A percentile compares a stretch with the other conserved stretches of the same genome.
phyloP scores from a whole-genome alignment of 768 basidiomycete genomes.

The Amanita brunnescens region DNA sequence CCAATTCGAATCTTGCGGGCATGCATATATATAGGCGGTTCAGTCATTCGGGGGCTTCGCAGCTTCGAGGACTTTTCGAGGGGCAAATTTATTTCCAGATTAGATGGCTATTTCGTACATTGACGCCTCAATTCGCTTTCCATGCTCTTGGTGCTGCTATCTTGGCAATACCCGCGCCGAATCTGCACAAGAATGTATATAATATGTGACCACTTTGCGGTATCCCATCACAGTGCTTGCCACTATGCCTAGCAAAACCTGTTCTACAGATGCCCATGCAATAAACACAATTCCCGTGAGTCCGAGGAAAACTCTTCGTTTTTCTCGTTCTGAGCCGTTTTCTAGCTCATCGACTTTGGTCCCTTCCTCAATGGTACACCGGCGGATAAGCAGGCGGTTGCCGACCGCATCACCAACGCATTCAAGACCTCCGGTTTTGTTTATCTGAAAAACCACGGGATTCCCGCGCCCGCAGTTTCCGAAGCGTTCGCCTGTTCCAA shows the following conservation, averaged over 20 bases:
- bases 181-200: too few species aligned
- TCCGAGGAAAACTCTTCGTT: neutral
- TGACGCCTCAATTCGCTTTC: too few species aligned
- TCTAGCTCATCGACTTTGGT: neutral
- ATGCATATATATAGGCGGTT: too few species aligned
- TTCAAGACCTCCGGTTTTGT: constrained; percentile 79
- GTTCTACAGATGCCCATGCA: neutral
- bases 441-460: constrained; percentile 69
- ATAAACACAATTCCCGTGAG: neutral
- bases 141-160: too few species aligned
- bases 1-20: too few species aligned
- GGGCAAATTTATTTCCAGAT: too few species aligned
- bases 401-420: constrained; percentile 48
- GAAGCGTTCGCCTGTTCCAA: neutral
- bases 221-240: too few species aligned
- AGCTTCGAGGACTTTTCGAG: too few species aligned
- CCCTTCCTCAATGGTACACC: neutral
- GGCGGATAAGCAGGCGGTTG: neutral
- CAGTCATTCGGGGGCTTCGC: too few species aligned
- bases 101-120: too few species aligned
- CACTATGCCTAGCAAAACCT: neutral
- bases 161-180: too few species aligned
- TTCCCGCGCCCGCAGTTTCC: constrained; percentile 33
- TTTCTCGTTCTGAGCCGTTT: neutral
- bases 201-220: too few species aligned